phyloP scores from a whole-genome alignment of 352 stramenopile genomes.

The Globisporangium nagaii region DNA sequence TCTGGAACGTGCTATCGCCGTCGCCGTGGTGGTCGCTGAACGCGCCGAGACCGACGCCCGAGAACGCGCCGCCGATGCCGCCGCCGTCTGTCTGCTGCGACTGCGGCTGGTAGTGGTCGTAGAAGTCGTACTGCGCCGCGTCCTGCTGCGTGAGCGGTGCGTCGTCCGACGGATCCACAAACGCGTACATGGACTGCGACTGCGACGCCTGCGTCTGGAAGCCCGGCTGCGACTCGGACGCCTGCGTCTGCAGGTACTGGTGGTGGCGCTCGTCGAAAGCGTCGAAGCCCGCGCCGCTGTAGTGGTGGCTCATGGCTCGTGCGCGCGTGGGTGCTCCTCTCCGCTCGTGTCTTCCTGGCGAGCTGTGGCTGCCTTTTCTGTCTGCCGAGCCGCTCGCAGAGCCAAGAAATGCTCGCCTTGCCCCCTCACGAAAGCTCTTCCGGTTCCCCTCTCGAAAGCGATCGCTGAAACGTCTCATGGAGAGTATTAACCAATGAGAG shows the following conservation, averaged over 20 bases:
- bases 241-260: constrained; percentile 45
- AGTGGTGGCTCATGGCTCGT: constrained; percentile 6
- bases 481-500: constrained; percentile 1
- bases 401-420: background rate
- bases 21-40: constrained; percentile 13
- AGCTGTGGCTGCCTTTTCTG: too few species aligned
- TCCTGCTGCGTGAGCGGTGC: constrained; percentile 26
- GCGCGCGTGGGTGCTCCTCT: background rate
- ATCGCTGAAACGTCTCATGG: background rate
- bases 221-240: constrained; percentile 19
- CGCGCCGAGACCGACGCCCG: constrained; percentile 1
- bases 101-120: constrained; percentile 51
- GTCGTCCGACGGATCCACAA: constrained; percentile 55
- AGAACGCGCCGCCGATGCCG: background rate
- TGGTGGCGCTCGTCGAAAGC: constrained; percentile 33
- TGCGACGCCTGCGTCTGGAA: constrained; percentile 48
- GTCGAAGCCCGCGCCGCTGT: constrained; percentile 22
- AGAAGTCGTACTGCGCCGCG: constrained; percentile 40
- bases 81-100: background rate
- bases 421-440: too few species aligned
- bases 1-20: constrained; percentile 24
- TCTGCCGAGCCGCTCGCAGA: too few species aligned
- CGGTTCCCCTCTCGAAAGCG: constrained; percentile 2
- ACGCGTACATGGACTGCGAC: constrained; percentile 46
- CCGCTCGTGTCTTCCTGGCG: background rate